phyloP scores from a whole-genome alignment of 257 asterid species.

The Prunella vulgaris region DNA sequence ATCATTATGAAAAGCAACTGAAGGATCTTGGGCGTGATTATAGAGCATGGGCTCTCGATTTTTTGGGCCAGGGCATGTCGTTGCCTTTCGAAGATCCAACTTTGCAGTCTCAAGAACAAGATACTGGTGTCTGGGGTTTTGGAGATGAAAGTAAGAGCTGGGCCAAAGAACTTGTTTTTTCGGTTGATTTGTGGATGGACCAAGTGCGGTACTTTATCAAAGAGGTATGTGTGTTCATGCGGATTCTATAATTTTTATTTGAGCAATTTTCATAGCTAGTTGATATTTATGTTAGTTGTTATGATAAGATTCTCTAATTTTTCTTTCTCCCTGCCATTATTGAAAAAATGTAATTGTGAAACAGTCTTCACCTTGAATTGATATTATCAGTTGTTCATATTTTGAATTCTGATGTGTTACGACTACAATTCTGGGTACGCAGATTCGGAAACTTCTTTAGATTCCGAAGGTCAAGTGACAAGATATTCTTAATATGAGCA shows the following conservation, averaged over 20 bases:
- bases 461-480: too few species aligned
- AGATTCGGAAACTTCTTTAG: too few species aligned
- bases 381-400: too few species aligned
- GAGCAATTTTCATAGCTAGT: neutral
- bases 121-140: conserved; percentile 64
- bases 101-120: conserved; percentile 26
- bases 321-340: too few species aligned
- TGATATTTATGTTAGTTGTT: too few species aligned
- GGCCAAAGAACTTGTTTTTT: conserved; percentile 81
- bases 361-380: too few species aligned
- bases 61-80: conserved; percentile 92
- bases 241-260: neutral
- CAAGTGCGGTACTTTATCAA: conserved; percentile 74
- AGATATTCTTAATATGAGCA: too few species aligned
- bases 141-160: conserved; percentile 83
- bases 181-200: conserved; percentile 82
- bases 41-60: conserved; percentile 78
- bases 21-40: conserved; percentile 87
- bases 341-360: too few species aligned
- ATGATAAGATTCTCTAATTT: too few species aligned
- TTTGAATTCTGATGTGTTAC: too few species aligned
- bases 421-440: too few species aligned
- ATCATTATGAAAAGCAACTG: conserved; percentile 82
- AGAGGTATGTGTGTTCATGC: conserved; percentile 52
- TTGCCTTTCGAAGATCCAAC: conserved; percentile 87